Conservation (phyloP, 202 grass and related monocot species). For the Dendrocalamus latiflorus region DNA sequence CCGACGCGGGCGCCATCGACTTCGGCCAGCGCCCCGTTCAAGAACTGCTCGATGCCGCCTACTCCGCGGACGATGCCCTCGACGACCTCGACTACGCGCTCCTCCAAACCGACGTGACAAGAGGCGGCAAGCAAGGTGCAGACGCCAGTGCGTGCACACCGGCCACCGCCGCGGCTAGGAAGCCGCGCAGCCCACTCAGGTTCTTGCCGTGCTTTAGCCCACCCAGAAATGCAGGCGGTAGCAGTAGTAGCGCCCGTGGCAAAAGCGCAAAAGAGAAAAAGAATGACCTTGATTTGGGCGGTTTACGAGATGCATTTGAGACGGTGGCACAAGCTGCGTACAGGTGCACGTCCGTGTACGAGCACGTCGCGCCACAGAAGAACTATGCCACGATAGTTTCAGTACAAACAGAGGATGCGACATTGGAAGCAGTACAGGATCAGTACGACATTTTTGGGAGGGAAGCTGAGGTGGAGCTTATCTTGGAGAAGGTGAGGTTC, state of each 20-base stretch:
- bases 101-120: background rate
- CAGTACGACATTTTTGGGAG: slow-evolving; percentile 30
- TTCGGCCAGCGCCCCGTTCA: slow-evolving; percentile 11
- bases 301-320: background rate
- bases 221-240: background rate
- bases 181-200: slow-evolving; percentile 37
- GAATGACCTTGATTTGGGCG: background rate
- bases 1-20: slow-evolving; percentile 39
- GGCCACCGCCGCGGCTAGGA: background rate
- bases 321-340: slow-evolving; percentile 30
- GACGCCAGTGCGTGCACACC: background rate
- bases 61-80: slow-evolving; percentile 18
- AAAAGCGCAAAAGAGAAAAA: background rate
- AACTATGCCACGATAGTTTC: slow-evolving; percentile 20
- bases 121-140: background rate
- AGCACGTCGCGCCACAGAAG: background rate
- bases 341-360: slow-evolving; percentile 36
- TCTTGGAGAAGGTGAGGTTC: slow-evolving; percentile 4
- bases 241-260: background rate
- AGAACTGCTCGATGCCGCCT: slow-evolving; percentile 36
- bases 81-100: slow-evolving; percentile 18
- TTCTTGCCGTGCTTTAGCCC: slow-evolving; percentile 46
- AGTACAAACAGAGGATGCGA: background rate
- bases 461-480: slow-evolving; percentile 32
- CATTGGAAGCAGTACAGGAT: background rate